Conservation (phyloP, 257 asterid species). For the Nicotiana tomentosiformis region DNA sequence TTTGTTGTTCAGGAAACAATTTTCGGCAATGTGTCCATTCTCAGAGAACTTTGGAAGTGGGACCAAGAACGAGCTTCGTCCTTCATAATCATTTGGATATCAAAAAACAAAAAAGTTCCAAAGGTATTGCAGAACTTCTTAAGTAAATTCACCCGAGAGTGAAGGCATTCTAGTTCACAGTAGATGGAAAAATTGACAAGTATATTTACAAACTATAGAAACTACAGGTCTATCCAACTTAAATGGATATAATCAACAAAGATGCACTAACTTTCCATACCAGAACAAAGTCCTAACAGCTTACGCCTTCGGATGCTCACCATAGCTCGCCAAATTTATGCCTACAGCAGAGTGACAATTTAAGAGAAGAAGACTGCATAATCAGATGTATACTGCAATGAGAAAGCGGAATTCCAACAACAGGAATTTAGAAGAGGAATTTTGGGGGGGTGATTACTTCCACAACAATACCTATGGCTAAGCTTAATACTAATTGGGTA, state of each 20-base stretch:
- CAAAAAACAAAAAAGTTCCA: not conserved
- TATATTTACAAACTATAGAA: not conserved
- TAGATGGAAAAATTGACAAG: not conserved
- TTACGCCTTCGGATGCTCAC: constrained; percentile 90
- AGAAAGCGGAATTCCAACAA: not conserved
- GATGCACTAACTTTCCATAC: constrained; percentile 27
- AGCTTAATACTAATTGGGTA: not conserved
- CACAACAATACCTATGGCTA: not conserved
- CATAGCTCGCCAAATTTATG: constrained; percentile 38
- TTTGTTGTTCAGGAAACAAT: constrained; percentile 29
- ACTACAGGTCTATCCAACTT: not conserved
- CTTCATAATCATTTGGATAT: constrained; percentile 25
- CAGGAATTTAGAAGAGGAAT: not conserved
- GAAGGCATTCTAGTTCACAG: not conserved
- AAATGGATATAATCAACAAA: not conserved
- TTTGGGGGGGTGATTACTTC: not conserved
- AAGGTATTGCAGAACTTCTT: not conserved
- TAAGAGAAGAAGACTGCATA: not conserved
- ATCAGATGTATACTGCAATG: not conserved
- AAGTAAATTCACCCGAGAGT: not conserved
- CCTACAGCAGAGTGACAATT: constrained; percentile 23
- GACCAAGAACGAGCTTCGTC: constrained; percentile 39
- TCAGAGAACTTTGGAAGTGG: constrained; percentile 44
- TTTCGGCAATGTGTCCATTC: constrained; percentile 35
- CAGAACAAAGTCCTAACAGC: constrained; percentile 59